Base-by-base conservation (phyloP, 2,329 filamentous ascomycete genomes). In the Cyphellophora europaea region DNA sequence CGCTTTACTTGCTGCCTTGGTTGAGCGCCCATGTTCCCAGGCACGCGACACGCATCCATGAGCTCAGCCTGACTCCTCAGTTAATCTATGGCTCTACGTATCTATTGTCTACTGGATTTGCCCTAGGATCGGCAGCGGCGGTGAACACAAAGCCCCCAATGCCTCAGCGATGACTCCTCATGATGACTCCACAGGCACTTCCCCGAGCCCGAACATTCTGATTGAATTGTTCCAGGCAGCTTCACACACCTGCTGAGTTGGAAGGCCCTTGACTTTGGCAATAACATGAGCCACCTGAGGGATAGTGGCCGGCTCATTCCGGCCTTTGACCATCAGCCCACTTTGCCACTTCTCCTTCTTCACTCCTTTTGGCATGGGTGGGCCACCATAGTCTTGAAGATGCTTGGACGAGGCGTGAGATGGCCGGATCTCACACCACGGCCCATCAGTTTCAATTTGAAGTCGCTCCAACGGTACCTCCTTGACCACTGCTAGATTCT, bases 331-430 rank as follows among this genome's bases (percentile, higher is more conserved):
- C 83, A 95, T 89, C 27, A 71, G 71, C 0, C 88, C 89, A 50
- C 84, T 77, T 29, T 75, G 73, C 81, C 87, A 98, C 57, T 84
- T 93, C 63, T 98, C 91, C 63, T 94, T 96, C 69, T 96, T 98
- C 18, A 95, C 82, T 4, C 79, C 70, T 60, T 83, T 93, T 49
- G 80, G 91, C 19, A 85, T 63, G 34, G 77, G 69, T 0, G 81
- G 79, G 2, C 82, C 74, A 33, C 79, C 79, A n/a, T n/a, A n/a
- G 4, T 76, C 67, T 33, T 44, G 45, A 45, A 82, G 59, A 45
- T 80, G 82, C 57, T 80, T 81, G 50, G 80, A 83, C 2, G 85
- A 86, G 18, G 88, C 87, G 61, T 98, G 89, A 18, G 76, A 85
- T 1, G 87, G 80, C 15, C 91, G 71, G 40, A 98, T 89, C 58